Evolutionary conservation across 495 filamentous ascomycete genomes (phyloP), one percentile per base, ranked within the genome.

Genomic region (Neurospora terricola): DNA sequence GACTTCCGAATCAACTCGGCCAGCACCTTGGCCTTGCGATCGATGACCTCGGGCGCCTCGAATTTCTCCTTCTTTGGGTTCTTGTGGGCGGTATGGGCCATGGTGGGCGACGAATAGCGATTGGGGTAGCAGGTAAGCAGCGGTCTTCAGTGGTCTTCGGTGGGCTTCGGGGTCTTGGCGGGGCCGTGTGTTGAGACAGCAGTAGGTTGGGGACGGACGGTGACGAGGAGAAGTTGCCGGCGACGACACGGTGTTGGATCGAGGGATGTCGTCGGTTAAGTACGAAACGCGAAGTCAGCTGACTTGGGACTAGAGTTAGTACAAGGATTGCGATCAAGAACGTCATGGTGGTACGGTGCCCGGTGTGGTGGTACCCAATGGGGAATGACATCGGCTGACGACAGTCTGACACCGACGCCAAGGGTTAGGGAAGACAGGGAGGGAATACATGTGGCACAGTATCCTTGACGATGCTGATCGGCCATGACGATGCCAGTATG

Each of bases 1-100:
- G 81, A 82, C 37, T 80, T 80, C 38, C 69, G 73, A 68, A 87
- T 86, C 27, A 75, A 73, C 23, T 80, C 74, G 43, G 76, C 82
- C 2, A 86, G 77, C 7, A 71, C 73, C 14, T 79, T 72, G 6
- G 81, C 83, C 68, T 85, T 85, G 23, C 71, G 70, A 37, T 81
- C 80, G 5, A 87, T 43, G 3, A 69, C 73, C 14, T 74, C 75
- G 3, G 74, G 70, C 37, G 74, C 37, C 38, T 87, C 84, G 70
- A 79, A 75, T 27, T 76, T 78, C 76, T 85, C 84, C 48, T 59
- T 59, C 21, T 27, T 27, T 1, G 48, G 48, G 48, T 27, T 59
- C 21, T 69, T 40, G 45, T 16, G 16, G 69, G 38, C 27, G 23
- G 54, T 66, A 36, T 66, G 30, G 14, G 54, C 27, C 54, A 66